Conservation (phyloP, 805 yeast genomes). For the Isabelozyma gotoi region DNA sequence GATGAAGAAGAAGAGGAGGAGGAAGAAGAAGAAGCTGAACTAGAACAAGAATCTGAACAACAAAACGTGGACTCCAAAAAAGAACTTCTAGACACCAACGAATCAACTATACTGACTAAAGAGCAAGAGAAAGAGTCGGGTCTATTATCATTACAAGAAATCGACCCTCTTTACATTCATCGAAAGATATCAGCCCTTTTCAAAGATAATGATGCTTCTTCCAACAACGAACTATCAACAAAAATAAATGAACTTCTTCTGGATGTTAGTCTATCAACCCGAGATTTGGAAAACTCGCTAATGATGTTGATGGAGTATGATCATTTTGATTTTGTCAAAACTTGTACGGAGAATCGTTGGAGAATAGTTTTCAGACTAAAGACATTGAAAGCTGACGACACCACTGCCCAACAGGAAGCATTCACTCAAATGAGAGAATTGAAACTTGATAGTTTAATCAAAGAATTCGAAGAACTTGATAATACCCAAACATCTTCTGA, state of each 20-base stretch:
- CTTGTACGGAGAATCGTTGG: slow-evolving; percentile 50
- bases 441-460: slow-evolving; percentile 41
- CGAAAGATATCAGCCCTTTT: slow-evolving; percentile 41
- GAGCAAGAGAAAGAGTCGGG: slow-evolving; percentile 9
- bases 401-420: slow-evolving; percentile 29
- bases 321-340: slow-evolving; percentile 47
- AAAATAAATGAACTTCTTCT: slow-evolving; percentile 42
- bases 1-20: slow-evolving; percentile 26
- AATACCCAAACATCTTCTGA: slow-evolving; percentile 1
- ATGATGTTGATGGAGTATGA: slow-evolving; percentile 53
- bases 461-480: slow-evolving; percentile 33
- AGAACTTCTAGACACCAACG: slow-evolving; percentile 9
- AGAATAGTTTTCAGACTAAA: slow-evolving; percentile 55
- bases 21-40: slow-evolving; percentile 20
- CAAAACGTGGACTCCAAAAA: slow-evolving; percentile 21
- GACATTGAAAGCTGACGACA: slow-evolving; percentile 9
- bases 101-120: not conserved
- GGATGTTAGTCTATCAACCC: slow-evolving; percentile 28
- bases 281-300: slow-evolving; percentile 55
- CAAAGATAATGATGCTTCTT: slow-evolving; percentile 37
- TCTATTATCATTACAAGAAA: slow-evolving; percentile 10
- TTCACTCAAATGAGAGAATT: slow-evolving; percentile 43
- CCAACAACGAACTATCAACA: slow-evolving; percentile 35
- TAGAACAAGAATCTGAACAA: slow-evolving; percentile 23
- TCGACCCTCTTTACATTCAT: slow-evolving; percentile 51